These are phyloP conservation scores for Globisporangium spiculum DNA, from an alignment of 352 stramenopile species.

Conservation along the genomic window DNA sequence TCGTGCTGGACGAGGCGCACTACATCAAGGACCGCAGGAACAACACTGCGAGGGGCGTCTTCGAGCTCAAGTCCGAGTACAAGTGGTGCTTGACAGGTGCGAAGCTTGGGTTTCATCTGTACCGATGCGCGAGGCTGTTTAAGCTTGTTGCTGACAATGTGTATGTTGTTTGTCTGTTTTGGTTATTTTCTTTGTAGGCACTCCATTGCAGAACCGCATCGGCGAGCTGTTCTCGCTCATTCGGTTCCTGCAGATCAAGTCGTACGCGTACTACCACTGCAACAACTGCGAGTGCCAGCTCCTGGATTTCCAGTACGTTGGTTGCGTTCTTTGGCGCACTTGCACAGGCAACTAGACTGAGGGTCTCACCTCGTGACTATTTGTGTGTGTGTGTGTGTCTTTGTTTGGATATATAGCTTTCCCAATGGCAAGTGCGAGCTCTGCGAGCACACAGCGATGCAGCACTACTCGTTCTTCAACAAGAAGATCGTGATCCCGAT, in stretches of 20 bases:
- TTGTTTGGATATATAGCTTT: conserved; percentile 38
- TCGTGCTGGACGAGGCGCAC: conserved; percentile 97
- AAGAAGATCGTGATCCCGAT: conserved; percentile 99
- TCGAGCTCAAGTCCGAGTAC: conserved; percentile 94
- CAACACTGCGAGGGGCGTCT: conserved; percentile 96
- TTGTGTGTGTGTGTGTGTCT: conserved; percentile 23
- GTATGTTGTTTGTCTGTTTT: conserved; percentile 4
- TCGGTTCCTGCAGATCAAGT: conserved; percentile 96
- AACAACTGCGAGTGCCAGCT: conserved; percentile 93
- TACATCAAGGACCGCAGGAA: conserved; percentile 93
- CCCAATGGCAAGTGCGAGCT: conserved; percentile 84
- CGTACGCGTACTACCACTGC: conserved; percentile 98
- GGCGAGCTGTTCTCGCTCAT: conserved; percentile 96
- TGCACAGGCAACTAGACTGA: too few relatives aligned
- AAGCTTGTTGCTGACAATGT: background rate
- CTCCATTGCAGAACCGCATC: conserved; percentile 95
- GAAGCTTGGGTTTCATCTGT: background rate
- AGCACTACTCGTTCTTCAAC: conserved; percentile 99
- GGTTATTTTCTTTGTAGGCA: conserved; percentile 31
- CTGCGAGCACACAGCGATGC: conserved; percentile 93
- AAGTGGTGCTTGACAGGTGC: conserved; percentile 98
- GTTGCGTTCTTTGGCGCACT: background rate
- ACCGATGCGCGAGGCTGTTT: background rate
- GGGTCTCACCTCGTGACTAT: background rate
- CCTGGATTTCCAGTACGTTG: conserved; percentile 93